Evolutionary conservation across 1,284 basidiomycete species (phyloP), one percentile per base, ranked within the genome.

Genomic region (Thecaphora thlaspeos): DNA sequence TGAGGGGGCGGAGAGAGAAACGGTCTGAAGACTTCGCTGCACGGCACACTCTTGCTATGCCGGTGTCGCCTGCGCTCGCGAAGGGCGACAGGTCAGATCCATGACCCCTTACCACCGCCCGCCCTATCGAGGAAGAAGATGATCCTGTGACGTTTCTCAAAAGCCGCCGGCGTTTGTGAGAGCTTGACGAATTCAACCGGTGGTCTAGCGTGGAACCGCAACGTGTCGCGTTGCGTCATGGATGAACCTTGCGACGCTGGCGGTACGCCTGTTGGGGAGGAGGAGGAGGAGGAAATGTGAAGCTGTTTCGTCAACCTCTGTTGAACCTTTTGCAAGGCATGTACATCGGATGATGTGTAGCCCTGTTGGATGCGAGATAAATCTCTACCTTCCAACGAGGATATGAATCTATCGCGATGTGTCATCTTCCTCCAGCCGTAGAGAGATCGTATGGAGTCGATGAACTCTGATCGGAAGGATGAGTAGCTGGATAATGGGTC

Each of bases 391-490:
- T 49, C 7, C 46, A 10, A 45, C 24, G 21, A n/a, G 26, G 23
- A 19, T 24, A 54, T 21, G 12, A 21, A 24, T 2, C 38, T 41
- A n/a, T 11, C n/a, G 15, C 30, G 34, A 41, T 32, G 41, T 21
- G 18, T 17, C 22, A 22, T 30, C 18, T 18, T n/a, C 12, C 45
- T 28, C 52, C 52, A 55, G 30, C 52, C 52, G 18, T 55, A 55
- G 22, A 55, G 28, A 11, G 41, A 23, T 2, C 37, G n/a, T 14
- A 55, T 41, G 8, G 46, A 38, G 17, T 55, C 52, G 18, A 22
- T 7, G 7, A 55, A 15, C 22, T 55, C 52, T 11, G 21, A 19
- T 5, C 46, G 41, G 24, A 54, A 54, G 21, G 23, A 2, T 26
- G 11, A 19, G 32, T 48, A 12, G 5, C 23, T n/a, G 43, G 51